A percentile compares a stretch with the other conserved stretches of the same genome.
These are phyloP conservation scores for Boletellus sp. DNA, from an alignment of 1,284 basidiomycete species.

Conservation along the genomic window DNA sequence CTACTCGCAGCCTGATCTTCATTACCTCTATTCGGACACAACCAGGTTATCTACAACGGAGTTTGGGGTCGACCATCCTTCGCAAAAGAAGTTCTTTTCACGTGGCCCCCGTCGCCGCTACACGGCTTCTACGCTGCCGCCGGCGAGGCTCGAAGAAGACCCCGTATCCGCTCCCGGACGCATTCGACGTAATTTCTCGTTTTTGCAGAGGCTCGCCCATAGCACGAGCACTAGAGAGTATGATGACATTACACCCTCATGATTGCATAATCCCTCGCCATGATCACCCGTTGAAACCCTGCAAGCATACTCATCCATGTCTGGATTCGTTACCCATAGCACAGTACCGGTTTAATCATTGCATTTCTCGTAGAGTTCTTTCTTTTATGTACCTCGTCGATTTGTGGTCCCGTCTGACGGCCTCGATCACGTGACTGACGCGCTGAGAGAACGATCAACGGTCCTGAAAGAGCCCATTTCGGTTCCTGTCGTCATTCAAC, in stretches of 20 bases:
- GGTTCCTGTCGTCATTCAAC: too few relatives aligned
- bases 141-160: constrained; percentile 17
- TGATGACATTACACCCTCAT: constrained; percentile 8
- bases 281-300: constrained; percentile 6
- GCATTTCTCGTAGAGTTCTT: constrained; percentile 14
- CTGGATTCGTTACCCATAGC: constrained; percentile 6
- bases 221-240: constrained; percentile 9
- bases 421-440: constrained; percentile 30
- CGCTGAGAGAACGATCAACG: not conserved
- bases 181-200: constrained; percentile 32
- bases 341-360: constrained; percentile 14
- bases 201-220: constrained; percentile 30
- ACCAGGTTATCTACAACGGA: constrained; percentile 13
- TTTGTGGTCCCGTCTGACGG: not conserved
- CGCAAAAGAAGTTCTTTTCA: constrained; percentile 15
- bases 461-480: too few relatives aligned
- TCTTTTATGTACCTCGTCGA: constrained; percentile 7
- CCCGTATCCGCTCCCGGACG: constrained; percentile 12
- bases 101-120: constrained; percentile 19
- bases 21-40: constrained; percentile 21
- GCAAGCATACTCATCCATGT: constrained; percentile 21
- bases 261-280: constrained; percentile 8
- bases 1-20: constrained; percentile 33
- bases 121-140: constrained; percentile 16
- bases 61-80: constrained; percentile 18